Conservation (phyloP, 23 red algal species). For the Gracilaria gracilis region DNA sequence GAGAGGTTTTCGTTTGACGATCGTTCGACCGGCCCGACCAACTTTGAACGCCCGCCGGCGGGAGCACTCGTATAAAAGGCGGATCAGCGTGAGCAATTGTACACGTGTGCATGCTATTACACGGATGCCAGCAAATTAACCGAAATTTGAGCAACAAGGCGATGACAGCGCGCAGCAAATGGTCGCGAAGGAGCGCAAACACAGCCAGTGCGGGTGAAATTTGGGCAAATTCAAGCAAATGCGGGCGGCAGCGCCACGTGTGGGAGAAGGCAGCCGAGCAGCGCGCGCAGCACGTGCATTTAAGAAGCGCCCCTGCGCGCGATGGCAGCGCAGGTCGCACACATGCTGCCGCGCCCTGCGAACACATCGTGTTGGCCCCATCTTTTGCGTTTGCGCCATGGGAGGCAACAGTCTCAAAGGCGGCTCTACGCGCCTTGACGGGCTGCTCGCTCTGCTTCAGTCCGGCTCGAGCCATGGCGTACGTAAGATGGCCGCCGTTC, state of each 20-base stretch:
- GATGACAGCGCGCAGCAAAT: slow-evolving; percentile 8
- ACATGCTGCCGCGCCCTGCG: background rate
- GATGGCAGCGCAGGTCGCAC: background rate
- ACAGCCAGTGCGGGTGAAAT: background rate
- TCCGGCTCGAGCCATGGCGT: slow-evolving; percentile 68
- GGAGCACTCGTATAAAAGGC: too few relatives aligned
- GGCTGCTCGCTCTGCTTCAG: slow-evolving; percentile 79
- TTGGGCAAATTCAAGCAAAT: slow-evolving; percentile 2
- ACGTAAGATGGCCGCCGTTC: slow-evolving; percentile 86
- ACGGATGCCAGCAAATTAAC: too few relatives aligned
- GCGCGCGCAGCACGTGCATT: slow-evolving; percentile 15
- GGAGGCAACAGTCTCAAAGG: slow-evolving; percentile 65
- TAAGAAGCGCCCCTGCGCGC: slow-evolving; percentile 2
- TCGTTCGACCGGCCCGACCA: too few relatives aligned
- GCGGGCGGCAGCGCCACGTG: slow-evolving; percentile 10
- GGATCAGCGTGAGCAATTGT: too few relatives aligned
- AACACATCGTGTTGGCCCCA: slow-evolving; percentile 15
- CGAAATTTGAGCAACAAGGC: background rate
- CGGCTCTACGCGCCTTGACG: slow-evolving; percentile 82
- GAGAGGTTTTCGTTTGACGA: too few relatives aligned
- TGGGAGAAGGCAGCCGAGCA: background rate
- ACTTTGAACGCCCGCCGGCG: too few relatives aligned
- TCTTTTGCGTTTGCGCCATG: slow-evolving; percentile 48
- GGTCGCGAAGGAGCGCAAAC: background rate
- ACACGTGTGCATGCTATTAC: too few relatives aligned